Percentiles rank a stretch among this genome's conserved stretches.
These are phyloP conservation scores for Chytriomyces sp. DNA, from an alignment of 192 early-diverging fungal genomes.

Conservation along the genomic window DNA sequence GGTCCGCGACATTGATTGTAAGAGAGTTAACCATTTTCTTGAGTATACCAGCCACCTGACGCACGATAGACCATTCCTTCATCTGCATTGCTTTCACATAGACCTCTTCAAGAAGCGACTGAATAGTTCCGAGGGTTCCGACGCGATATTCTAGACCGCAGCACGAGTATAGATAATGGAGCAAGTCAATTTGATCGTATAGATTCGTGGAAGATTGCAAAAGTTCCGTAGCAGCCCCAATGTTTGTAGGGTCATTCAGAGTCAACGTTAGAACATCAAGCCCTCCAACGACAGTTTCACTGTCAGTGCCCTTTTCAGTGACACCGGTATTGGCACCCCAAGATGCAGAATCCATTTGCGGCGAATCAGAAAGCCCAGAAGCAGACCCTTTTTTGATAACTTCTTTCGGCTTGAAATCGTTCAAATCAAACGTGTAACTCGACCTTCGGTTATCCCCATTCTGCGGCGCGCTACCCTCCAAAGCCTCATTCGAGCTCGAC, in stretches of 20 bases:
- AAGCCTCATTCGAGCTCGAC: neutral
- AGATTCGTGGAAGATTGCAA: conserved; percentile 68
- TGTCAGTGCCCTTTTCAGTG: neutral
- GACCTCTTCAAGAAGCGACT: conserved; percentile 75
- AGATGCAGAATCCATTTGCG: neutral
- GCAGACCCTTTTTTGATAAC: neutral
- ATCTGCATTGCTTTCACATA: conserved; percentile 76
- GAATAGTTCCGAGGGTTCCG: conserved; percentile 55
- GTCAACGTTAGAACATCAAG: conserved; percentile 58
- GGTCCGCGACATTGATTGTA: conserved; percentile 78
- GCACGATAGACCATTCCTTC: conserved; percentile 79
- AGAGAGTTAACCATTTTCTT: conserved; percentile 74
- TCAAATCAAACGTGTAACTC: conserved; percentile 28
- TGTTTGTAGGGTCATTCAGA: conserved; percentile 64
- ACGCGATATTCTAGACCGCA: conserved; percentile 56
- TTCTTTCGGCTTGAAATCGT: conserved; percentile 15
- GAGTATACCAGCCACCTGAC: conserved; percentile 76
- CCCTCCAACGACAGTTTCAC: neutral
- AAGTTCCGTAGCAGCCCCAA: conserved; percentile 60
- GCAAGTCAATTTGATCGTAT: conserved; percentile 79
- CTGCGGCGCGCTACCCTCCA: neutral
- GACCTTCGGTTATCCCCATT: neutral
- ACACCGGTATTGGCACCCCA: neutral
- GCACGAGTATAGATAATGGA: conserved; percentile 75
- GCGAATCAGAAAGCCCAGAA: neutral